These are phyloP conservation scores for Candida maris DNA, from an alignment of 805 yeast species.

Conservation along the genomic window DNA sequence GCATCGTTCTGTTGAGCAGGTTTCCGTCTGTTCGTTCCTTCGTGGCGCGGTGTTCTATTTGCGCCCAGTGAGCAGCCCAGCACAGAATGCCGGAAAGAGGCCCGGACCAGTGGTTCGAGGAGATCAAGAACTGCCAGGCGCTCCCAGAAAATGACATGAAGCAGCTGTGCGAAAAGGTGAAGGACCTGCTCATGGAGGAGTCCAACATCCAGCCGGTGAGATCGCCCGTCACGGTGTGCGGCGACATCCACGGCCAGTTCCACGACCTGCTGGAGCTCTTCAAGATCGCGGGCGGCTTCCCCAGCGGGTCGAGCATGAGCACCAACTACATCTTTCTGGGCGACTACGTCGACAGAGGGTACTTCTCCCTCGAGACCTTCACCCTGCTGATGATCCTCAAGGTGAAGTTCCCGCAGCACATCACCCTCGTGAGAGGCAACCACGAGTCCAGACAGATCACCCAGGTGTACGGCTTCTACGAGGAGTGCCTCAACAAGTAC, in stretches of 20 bases:
- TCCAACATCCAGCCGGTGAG: constrained; percentile 92
- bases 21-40: too few species aligned
- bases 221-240: constrained; percentile 93
- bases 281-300: constrained; percentile 89
- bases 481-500: constrained; percentile 88
- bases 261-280: constrained; percentile 90
- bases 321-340: constrained; percentile 81
- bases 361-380: constrained; percentile 89
- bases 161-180: constrained; percentile 90
- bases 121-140: constrained; percentile 83
- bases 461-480: constrained; percentile 98
- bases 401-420: constrained; percentile 62
- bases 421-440: constrained; percentile 94
- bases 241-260: constrained; percentile 97
- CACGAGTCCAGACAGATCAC: constrained; percentile 97
- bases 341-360: constrained; percentile 98
- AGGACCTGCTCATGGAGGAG: constrained; percentile 93
- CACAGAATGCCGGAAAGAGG: constrained; percentile 77
- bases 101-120: constrained; percentile 96
- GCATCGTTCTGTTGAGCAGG: too few species aligned
- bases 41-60: too few species aligned
- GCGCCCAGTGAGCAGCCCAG: too few species aligned
- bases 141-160: constrained; percentile 93
- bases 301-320: constrained; percentile 50
- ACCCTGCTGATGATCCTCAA: constrained; percentile 90